Evolutionary conservation across 2,329 filamentous ascomycete species (phyloP), one percentile per base, ranked within the genome.

Genomic region (Cordyceps pruinosa): DNA sequence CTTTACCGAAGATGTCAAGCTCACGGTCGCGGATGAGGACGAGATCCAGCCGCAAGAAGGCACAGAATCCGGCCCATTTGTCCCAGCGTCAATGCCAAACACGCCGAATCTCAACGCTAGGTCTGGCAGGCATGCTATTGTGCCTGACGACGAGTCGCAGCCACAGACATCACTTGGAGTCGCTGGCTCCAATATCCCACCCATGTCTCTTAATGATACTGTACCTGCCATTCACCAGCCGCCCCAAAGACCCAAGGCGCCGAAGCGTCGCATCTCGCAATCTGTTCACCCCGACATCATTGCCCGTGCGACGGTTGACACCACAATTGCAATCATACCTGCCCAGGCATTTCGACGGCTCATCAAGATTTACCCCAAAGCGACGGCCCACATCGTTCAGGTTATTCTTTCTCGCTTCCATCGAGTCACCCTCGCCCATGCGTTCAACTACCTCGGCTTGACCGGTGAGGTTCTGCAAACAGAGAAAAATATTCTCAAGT

Each of bases 201-300:
- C 86, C 4, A 81, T 96, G 55, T 87, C 86, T 2, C 74, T 96
- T 1, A 88, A 90, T 54, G 75, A 69, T 50, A 67, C 64, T 8
- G 61, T 68, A 17, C 60, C 70, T 9, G 58, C 66, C 25, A 67
- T 62, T 5, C 54, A 50, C 30, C 46, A 28, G 5, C 60, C 65
- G 8, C 50, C 59, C 17, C 68, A 64, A 30, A 73, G 75, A 23
- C 78, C 78, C 2, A 58, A 61, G 5, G 64, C 73, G 44, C 70
- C 72, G 13, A 76, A 77, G 61, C 74, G 78, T 56, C 68, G 68
- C 17, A 72, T 75, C 32, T 82, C 83, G 12, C 87, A 86, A 62
- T 97, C 94, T 15, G 91, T 90, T 0, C 94, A 99, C 72, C 94
- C 94, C 12, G 94, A 99, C 67, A 94, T 99, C 61, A 90, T 99